These are phyloP conservation scores for Hypoxylon cercidicola DNA, from an alignment of 495 filamentous ascomycete genomes.

Conservation along the genomic window DNA sequence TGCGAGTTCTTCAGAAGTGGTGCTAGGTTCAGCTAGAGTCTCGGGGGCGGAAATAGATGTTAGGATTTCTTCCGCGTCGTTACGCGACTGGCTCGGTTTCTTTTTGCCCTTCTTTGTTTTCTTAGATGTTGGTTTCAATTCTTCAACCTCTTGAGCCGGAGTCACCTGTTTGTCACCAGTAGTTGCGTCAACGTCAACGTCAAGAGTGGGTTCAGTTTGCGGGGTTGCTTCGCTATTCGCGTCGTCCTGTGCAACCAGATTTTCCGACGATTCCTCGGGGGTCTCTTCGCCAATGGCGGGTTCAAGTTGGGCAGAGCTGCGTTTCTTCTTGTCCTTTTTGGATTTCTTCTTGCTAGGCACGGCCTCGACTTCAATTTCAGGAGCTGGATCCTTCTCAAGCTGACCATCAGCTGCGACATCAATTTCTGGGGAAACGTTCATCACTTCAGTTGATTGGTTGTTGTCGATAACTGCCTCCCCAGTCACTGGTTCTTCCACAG, in stretches of 20 bases:
- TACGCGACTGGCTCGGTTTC: background rate
- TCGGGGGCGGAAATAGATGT: conserved; percentile 17
- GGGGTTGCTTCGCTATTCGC: conserved; percentile 8
- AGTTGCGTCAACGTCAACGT: conserved; percentile 5
- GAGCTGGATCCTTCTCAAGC: conserved; percentile 17
- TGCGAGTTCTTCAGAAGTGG: conserved; percentile 7
- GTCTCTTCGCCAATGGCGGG: conserved; percentile 4
- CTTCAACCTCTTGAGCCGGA: conserved; percentile 4
- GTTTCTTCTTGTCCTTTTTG: conserved; percentile 33
- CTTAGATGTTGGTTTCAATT: background rate
- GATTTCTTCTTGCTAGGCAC: conserved; percentile 19
- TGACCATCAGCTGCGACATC: conserved; percentile 16
- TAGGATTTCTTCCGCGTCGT: conserved; percentile 15
- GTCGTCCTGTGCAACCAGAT: conserved; percentile 11
- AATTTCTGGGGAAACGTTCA: conserved; percentile 1
- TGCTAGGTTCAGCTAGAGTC: conserved; percentile 15
- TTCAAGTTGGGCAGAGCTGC: conserved; percentile 26
- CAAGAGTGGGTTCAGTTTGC: conserved; percentile 8
- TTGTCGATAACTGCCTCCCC: conserved; percentile 21
- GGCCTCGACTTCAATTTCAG: conserved; percentile 15
- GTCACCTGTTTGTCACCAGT: conserved; percentile 7
- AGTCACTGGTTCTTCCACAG: conserved; percentile 17
- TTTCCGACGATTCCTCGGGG: conserved; percentile 13
- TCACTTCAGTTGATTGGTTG: conserved; percentile 17
- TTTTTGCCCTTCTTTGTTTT: conserved; percentile 9